phyloP scores from a whole-genome alignment of 768 basidiomycete genomes.

The Leucosporidium yakuticum region DNA sequence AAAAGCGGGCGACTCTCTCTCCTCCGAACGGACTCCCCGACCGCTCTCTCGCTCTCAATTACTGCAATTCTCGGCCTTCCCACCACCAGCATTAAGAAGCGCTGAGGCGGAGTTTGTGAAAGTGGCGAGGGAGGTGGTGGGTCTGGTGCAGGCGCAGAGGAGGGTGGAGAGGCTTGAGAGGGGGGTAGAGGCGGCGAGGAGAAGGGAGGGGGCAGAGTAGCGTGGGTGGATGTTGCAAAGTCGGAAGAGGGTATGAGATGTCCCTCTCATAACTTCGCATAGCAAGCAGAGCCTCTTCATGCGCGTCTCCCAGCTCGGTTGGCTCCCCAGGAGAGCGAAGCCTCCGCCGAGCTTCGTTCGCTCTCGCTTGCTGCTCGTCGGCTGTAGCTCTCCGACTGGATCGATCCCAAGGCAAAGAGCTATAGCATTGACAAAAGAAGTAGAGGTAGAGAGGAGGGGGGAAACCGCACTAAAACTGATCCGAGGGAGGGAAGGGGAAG shows the following conservation, averaged over 20 bases:
- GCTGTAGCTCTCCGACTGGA: not conserved
- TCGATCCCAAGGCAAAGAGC: not conserved
- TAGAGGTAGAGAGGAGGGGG: too few relatives aligned
- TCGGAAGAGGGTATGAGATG: not conserved
- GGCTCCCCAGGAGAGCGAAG: not conserved
- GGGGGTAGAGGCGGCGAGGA: not conserved
- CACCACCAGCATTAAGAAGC: not conserved
- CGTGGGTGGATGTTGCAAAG: not conserved
- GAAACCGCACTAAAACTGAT: not conserved
- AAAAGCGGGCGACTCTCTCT: not conserved
- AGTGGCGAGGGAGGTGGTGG: not conserved
- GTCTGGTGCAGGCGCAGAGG: not conserved
- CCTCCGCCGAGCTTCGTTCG: not conserved
- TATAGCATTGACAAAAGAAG: too few relatives aligned
- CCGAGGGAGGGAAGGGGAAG: not conserved
- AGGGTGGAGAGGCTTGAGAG: not conserved
- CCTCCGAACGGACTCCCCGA: not conserved
- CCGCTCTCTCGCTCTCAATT: not conserved
- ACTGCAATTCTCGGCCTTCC: not conserved
- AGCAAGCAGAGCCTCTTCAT: not conserved
- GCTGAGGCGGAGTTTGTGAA: not conserved
- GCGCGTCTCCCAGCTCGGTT: not conserved
- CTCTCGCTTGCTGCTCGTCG: not conserved
- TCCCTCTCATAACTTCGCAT: not conserved
- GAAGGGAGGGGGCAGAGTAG: not conserved